These are phyloP conservation scores for Wilcoxina mikolae DNA, from an alignment of 495 filamentous ascomycete genomes.

Conservation along the genomic window DNA sequence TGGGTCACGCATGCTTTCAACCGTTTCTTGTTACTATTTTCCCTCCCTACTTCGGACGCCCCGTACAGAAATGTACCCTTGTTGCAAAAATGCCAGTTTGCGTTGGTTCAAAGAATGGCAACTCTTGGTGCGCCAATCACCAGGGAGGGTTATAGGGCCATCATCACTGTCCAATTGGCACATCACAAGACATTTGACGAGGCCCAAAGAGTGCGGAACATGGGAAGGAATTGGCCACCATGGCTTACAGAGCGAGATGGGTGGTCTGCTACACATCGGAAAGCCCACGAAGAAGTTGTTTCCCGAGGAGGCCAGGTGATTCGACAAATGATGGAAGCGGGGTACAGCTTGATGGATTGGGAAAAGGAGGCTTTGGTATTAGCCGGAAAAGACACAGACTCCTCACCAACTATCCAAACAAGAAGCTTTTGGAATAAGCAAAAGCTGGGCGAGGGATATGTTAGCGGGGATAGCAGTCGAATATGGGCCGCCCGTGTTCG, in stretches of 20 bases:
- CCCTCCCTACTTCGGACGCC: slow-evolving; percentile 35
- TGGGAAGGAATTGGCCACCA: slow-evolving; percentile 53
- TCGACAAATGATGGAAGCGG: slow-evolving; percentile 47
- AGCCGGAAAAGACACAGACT: slow-evolving; percentile 54
- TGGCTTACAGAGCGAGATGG: slow-evolving; percentile 52
- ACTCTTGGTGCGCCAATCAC: slow-evolving; percentile 40
- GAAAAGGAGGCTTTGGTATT: slow-evolving; percentile 43
- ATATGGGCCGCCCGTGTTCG: slow-evolving; percentile 49
- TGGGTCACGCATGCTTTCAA: slow-evolving; percentile 33
- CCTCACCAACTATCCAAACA: slow-evolving; percentile 55
- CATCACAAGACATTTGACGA: slow-evolving; percentile 48
- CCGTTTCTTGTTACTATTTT: slow-evolving; percentile 39
- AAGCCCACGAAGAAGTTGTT: slow-evolving; percentile 8
- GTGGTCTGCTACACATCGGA: slow-evolving; percentile 7
- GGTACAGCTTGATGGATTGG: slow-evolving; percentile 42
- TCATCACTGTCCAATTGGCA: slow-evolving; percentile 45
- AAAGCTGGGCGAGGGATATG: background rate
- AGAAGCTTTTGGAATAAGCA: slow-evolving; percentile 26
- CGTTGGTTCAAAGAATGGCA: slow-evolving; percentile 48
- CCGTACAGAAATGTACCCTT: slow-evolving; percentile 38
- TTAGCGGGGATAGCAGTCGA: background rate
- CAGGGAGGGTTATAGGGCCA: slow-evolving; percentile 47
- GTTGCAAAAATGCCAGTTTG: slow-evolving; percentile 50
- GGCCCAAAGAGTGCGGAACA: slow-evolving; percentile 42
- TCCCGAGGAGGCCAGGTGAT: slow-evolving; percentile 45